Conservation (phyloP, 192 early-diverging fungal species). For the Funneliformis mosseae region DNA sequence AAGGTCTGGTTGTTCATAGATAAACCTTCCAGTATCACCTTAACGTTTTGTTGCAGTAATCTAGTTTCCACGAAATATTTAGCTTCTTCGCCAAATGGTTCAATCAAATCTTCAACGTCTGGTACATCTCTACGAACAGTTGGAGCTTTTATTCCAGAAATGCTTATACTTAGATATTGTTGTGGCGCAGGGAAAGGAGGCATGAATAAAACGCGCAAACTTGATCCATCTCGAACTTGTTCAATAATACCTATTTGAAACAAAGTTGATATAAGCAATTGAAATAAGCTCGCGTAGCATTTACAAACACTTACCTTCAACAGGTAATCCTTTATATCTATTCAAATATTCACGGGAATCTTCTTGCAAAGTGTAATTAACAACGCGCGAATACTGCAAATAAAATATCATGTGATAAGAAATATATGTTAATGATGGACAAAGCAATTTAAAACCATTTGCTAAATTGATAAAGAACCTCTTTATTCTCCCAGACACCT, state of each 20-base stretch:
- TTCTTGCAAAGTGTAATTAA: slow-evolving; percentile 59
- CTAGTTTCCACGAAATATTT: slow-evolving; percentile 90
- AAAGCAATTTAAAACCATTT: not conserved
- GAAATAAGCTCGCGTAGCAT: not conserved
- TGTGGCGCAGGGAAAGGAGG: slow-evolving; percentile 57
- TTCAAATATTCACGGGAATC: slow-evolving; percentile 77
- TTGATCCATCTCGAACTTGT: slow-evolving; percentile 91
- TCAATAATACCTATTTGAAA: slow-evolving; percentile 75
- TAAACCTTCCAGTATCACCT: slow-evolving; percentile 79
- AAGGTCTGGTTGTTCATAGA: slow-evolving; percentile 70
- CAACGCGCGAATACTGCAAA: slow-evolving; percentile 49
- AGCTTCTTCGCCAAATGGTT: slow-evolving; percentile 93
- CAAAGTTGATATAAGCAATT: not conserved
- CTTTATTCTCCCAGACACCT: slow-evolving; percentile 77
- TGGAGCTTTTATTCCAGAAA: slow-evolving; percentile 88
- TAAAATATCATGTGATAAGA: not conserved
- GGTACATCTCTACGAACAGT: slow-evolving; percentile 75
- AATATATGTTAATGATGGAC: not conserved
- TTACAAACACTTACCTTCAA: slow-evolving; percentile 61
- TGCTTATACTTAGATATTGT: slow-evolving; percentile 74
- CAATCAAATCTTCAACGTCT: slow-evolving; percentile 69
- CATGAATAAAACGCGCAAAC: slow-evolving; percentile 74
- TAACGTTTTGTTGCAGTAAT: slow-evolving; percentile 88
- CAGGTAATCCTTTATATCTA: slow-evolving; percentile 74
- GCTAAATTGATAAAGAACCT: slow-evolving; percentile 31